Conservation (phyloP, 164 flowering plant genomes). For the Amborella trichopoda region DNA sequence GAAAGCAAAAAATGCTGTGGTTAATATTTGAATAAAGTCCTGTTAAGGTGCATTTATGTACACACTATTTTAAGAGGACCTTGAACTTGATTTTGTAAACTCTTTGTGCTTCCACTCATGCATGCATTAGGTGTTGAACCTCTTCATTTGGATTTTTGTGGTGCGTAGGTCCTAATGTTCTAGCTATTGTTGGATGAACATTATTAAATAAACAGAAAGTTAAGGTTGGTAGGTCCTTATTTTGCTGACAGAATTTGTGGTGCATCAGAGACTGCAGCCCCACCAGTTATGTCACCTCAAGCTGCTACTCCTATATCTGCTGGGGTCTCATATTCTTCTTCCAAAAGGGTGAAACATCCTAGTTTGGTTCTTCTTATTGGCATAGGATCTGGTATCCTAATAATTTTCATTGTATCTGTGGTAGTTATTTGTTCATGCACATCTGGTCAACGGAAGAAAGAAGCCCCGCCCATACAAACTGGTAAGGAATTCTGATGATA, state of each 20-base stretch:
- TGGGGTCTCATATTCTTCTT: constrained; percentile 12
- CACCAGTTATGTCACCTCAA: constrained; percentile 34
- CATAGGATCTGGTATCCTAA: constrained; percentile 42
- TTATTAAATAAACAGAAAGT: background rate
- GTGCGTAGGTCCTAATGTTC: background rate
- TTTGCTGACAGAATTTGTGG: background rate
- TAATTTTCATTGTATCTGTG: constrained; percentile 29
- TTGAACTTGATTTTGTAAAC: too few species aligned
- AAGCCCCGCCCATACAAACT: constrained; percentile 26
- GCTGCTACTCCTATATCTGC: constrained; percentile 25
- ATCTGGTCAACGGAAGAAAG: constrained; percentile 25
- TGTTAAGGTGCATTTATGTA: too few species aligned
- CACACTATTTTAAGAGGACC: too few species aligned
- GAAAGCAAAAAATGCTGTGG: too few species aligned
- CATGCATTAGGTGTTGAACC: too few species aligned
- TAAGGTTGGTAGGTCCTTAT: background rate
- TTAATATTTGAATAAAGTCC: too few species aligned
- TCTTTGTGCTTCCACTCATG: too few species aligned
- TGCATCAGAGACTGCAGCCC: constrained; percentile 34
- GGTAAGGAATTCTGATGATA: constrained; percentile 28
- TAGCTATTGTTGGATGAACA: background rate
- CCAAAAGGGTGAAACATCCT: constrained; percentile 28
- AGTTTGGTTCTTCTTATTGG: constrained; percentile 43
- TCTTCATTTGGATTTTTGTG: background rate
- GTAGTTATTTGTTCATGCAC: constrained; percentile 37